A percentile compares a stretch with the other conserved stretches of the same genome.
These are phyloP conservation scores for Penstemon eatonii DNA, from an alignment of 257 asterid genomes.

Conservation along the genomic window DNA sequence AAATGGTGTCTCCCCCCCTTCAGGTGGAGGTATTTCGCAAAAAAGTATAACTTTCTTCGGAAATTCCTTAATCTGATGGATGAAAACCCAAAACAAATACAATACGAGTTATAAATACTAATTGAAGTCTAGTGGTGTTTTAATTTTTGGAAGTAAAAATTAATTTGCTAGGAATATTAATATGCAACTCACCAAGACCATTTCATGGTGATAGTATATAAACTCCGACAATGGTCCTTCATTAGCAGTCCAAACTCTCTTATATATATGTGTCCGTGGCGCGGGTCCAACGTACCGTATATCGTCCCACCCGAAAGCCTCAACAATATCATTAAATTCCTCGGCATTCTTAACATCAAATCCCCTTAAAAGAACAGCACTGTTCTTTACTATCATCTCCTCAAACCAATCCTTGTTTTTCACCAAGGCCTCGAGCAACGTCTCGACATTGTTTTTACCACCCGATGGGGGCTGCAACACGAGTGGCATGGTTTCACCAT, in stretches of 20 bases:
- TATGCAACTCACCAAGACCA: slow-evolving; percentile 60
- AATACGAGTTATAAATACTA: not conserved
- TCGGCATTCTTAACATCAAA: slow-evolving; percentile 58
- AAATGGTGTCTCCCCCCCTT: slow-evolving; percentile 83
- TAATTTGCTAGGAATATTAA: not conserved
- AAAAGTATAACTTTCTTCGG: slow-evolving; percentile 72
- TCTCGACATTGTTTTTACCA: slow-evolving; percentile 30
- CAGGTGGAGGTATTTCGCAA: slow-evolving; percentile 80
- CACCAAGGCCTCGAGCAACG: slow-evolving; percentile 43
- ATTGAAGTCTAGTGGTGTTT: too few species aligned
- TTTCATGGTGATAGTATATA: slow-evolving; percentile 82
- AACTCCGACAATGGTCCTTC: slow-evolving; percentile 84
- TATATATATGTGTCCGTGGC: slow-evolving; percentile 71
- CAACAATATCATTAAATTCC: slow-evolving; percentile 72
- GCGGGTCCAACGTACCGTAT: slow-evolving; percentile 90
- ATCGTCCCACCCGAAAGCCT: slow-evolving; percentile 70
- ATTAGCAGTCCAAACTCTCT: slow-evolving; percentile 82
- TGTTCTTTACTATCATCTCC: slow-evolving; percentile 64
- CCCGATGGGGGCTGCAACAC: slow-evolving; percentile 48
- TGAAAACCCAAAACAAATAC: not conserved
- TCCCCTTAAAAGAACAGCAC: slow-evolving; percentile 72
- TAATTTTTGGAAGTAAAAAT: too few species aligned
- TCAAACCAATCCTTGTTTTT: slow-evolving; percentile 77
- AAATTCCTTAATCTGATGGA: slow-evolving; percentile 57
- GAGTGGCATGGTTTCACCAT: slow-evolving; percentile 74